Conservation (phyloP, 352 stramenopile species). For the Globisporangium yorkense region DNA sequence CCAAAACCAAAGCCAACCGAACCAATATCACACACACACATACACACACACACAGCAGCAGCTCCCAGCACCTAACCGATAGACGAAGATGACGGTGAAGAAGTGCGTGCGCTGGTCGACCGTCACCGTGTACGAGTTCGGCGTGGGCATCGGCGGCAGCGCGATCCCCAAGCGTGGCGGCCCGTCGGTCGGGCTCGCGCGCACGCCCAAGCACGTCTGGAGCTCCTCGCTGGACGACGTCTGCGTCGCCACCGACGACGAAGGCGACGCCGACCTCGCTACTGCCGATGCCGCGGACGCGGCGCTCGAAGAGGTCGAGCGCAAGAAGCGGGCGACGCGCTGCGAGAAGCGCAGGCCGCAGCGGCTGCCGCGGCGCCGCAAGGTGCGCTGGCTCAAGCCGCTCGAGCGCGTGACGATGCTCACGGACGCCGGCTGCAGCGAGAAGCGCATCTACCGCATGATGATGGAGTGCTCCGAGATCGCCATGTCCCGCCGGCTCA, state of each 20-base stretch:
- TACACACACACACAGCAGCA: not conserved
- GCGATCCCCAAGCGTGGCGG: slow-evolving; percentile 36
- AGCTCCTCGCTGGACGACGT: slow-evolving; percentile 28
- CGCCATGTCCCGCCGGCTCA: slow-evolving; percentile 55
- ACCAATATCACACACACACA: not conserved
- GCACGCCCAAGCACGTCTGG: slow-evolving; percentile 26
- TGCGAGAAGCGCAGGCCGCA: slow-evolving; percentile 3
- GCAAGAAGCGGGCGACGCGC: not conserved
- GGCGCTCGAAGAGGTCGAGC: too few species aligned
- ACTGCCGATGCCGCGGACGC: too few species aligned
- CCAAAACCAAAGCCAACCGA: too few species aligned
- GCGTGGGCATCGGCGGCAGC: slow-evolving; percentile 35
- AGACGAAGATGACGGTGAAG: slow-evolving; percentile 8
- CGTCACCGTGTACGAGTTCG: slow-evolving; percentile 54
- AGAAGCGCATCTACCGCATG: slow-evolving; percentile 62
- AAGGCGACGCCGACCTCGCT: not conserved
- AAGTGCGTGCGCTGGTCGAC: slow-evolving; percentile 49
- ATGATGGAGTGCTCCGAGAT: slow-evolving; percentile 66
- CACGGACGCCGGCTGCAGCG: slow-evolving; percentile 55
- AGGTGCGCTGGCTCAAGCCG: slow-evolving; percentile 59
- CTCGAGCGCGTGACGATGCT: slow-evolving; percentile 55
- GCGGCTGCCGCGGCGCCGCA: slow-evolving; percentile 28
- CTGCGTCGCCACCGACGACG: slow-evolving; percentile 11
- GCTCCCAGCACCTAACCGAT: not conserved
- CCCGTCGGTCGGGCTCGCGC: slow-evolving; percentile 33